phyloP scores from a whole-genome alignment of 768 basidiomycete genomes.

The Baorangia bicolor region DNA sequence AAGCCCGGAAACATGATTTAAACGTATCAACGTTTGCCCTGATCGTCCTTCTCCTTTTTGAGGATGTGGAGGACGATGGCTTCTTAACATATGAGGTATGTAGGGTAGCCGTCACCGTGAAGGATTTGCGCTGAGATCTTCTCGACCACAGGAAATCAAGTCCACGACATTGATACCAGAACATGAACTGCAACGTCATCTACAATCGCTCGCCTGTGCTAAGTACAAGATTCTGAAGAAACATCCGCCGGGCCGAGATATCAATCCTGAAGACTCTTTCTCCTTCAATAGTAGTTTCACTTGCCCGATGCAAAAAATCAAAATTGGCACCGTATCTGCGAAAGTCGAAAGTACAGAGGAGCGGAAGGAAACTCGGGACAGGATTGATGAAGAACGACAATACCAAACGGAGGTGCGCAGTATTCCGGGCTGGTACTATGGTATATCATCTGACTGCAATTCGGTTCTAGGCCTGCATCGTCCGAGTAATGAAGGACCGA shows the following conservation, averaged over 20 bases:
- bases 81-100: slow-evolving; percentile 75
- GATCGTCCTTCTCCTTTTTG: slow-evolving; percentile 86
- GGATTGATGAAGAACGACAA: slow-evolving; percentile 88
- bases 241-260: slow-evolving; percentile 83
- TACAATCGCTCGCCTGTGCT: slow-evolving; percentile 94
- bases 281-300: slow-evolving; percentile 86
- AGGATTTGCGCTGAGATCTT: neutral
- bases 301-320: slow-evolving; percentile 83
- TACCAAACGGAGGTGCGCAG: slow-evolving; percentile 81
- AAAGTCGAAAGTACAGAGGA: slow-evolving; percentile 87
- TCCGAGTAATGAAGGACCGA: slow-evolving; percentile 95
- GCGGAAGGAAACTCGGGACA: slow-evolving; percentile 84
- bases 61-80: slow-evolving; percentile 64
- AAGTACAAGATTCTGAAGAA: slow-evolving; percentile 93
- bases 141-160: slow-evolving; percentile 72
- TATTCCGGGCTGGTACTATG: neutral
- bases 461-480: slow-evolving; percentile 85
- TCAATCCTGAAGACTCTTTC: slow-evolving; percentile 74
- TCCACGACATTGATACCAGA: slow-evolving; percentile 72
- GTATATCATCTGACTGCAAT: neutral
- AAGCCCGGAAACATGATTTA: slow-evolving; percentile 76
- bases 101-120: neutral
- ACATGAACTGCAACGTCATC: slow-evolving; percentile 79
- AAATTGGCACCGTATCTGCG: slow-evolving; percentile 85
- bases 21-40: slow-evolving; percentile 90